A percentile compares a stretch with the other conserved stretches of the same genome.
phyloP scores from a whole-genome alignment of 495 filamentous ascomycete genomes.

The Trichoderma gamsii region DNA sequence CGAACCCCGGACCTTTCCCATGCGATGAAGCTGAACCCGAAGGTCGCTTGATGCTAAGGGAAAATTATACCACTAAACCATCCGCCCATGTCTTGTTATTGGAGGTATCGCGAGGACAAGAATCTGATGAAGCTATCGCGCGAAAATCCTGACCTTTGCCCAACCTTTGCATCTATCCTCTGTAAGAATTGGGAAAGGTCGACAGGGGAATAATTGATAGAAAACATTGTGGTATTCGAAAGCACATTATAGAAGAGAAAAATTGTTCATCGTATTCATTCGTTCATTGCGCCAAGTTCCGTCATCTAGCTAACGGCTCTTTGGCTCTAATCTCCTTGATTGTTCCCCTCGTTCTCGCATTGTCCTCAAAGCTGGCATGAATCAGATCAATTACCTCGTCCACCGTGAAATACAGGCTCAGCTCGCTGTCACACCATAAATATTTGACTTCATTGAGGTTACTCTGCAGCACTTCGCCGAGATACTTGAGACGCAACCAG shows the following conservation, averaged over 20 bases:
- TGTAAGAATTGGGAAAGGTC: no score
- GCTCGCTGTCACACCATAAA: conserved; percentile 78
- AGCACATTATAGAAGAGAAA: not conserved
- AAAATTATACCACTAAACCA: conserved; percentile 15
- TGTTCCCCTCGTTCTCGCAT: conserved; percentile 64
- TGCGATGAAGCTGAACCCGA: not conserved
- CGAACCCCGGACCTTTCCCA: conserved; percentile 34
- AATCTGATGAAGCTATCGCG: not conserved
- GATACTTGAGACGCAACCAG: conserved; percentile 87
- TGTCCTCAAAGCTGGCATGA: conserved; percentile 84
- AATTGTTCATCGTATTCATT: conserved; percentile 3
- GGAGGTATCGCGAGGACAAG: not conserved
- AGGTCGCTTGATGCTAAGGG: not conserved
- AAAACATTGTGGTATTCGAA: not conserved
- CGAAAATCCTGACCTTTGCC: not conserved
- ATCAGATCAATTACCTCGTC: conserved; percentile 89
- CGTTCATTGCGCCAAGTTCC: not conserved
- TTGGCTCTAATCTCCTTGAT: conserved; percentile 68
- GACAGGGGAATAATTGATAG: not conserved
- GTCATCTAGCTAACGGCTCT: not conserved
- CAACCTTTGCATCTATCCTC: no score
- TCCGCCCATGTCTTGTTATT: not conserved
- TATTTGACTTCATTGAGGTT: conserved; percentile 83
- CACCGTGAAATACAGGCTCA: conserved; percentile 72
- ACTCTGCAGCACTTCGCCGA: conserved; percentile 84